phyloP scores from a whole-genome alignment of 352 stramenopile genomes.

The Thalassiosira exigua region DNA sequence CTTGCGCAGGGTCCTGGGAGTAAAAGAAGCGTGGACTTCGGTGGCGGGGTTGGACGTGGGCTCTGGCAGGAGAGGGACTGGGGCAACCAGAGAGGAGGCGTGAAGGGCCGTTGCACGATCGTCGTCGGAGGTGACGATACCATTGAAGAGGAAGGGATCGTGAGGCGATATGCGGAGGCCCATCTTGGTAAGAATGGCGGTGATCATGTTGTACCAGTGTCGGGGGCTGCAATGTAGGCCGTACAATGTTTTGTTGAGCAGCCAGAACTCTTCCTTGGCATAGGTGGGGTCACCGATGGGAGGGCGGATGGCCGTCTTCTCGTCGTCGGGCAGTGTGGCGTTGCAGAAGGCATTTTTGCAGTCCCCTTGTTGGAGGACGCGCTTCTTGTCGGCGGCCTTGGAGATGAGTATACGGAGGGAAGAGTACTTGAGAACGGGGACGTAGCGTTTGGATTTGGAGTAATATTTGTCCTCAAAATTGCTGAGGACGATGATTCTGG shows the following conservation, averaged over 20 bases:
- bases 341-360: conserved; percentile 60
- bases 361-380: conserved; percentile 54
- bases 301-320: conserved; percentile 24
- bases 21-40: conserved; percentile 54
- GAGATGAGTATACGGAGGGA: conserved; percentile 27
- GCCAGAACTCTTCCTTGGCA: conserved; percentile 15
- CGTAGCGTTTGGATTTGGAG: conserved; percentile 17
- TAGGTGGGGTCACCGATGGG: conserved; percentile 24
- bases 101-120: background rate
- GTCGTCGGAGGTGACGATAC: background rate
- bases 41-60: no score
- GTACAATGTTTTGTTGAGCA: conserved; percentile 48
- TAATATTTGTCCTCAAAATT: conserved; percentile 44
- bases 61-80: conserved; percentile 24
- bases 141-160: conserved; percentile 37
- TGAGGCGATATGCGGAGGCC: conserved; percentile 19
- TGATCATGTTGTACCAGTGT: conserved; percentile 49
- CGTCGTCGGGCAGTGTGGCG: conserved; percentile 22
- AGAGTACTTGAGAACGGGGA: conserved; percentile 39
- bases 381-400: conserved; percentile 16
- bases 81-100: background rate
- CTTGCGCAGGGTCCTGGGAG: conserved; percentile 11
- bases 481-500: conserved; percentile 46
- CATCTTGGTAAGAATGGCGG: conserved; percentile 5
- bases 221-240: conserved; percentile 14